These are phyloP conservation scores for Hygrophorus russula DNA, from an alignment of 768 basidiomycete genomes.

Conservation along the genomic window DNA sequence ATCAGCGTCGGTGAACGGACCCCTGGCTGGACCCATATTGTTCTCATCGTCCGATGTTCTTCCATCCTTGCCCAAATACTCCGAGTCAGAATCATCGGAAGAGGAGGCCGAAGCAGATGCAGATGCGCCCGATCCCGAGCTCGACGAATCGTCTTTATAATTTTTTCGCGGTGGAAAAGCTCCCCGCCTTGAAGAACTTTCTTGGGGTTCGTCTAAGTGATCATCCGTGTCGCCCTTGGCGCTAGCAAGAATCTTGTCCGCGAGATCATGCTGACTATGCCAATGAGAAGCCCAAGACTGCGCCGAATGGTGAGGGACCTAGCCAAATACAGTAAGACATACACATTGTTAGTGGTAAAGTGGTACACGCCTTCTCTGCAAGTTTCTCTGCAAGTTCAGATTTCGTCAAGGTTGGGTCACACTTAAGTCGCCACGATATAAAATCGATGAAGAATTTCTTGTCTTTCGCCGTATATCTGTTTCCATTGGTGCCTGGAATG, in stretches of 20 bases:
- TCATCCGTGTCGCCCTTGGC: slow-evolving; percentile 24
- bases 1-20: slow-evolving; percentile 49
- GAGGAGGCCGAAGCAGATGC: not conserved
- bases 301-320: slow-evolving; percentile 61
- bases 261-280: slow-evolving; percentile 52
- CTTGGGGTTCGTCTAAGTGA: slow-evolving; percentile 13
- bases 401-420: slow-evolving; percentile 41
- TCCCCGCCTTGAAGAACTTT: slow-evolving; percentile 13
- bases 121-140: too few relatives aligned
- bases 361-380: slow-evolving; percentile 38
- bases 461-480: slow-evolving; percentile 59
- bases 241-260: slow-evolving; percentile 50
- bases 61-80: slow-evolving; percentile 12
- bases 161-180: slow-evolving; percentile 3
- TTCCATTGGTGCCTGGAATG: slow-evolving; percentile 35
- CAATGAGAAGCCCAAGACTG: slow-evolving; percentile 61
- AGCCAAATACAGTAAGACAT: slow-evolving; percentile 6
- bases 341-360: not conserved
- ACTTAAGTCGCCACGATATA: slow-evolving; percentile 47
- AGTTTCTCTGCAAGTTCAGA: slow-evolving; percentile 43
- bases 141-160: slow-evolving; percentile 8
- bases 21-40: slow-evolving; percentile 43
- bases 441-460: slow-evolving; percentile 57
- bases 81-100: slow-evolving; percentile 10
- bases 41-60: slow-evolving; percentile 24